Percentiles rank a stretch among this genome's conserved stretches.
These are phyloP conservation scores for Zhuliangozyma parablackwelliae DNA, from an alignment of 1,139 yeast species.

Conservation along the genomic window DNA sequence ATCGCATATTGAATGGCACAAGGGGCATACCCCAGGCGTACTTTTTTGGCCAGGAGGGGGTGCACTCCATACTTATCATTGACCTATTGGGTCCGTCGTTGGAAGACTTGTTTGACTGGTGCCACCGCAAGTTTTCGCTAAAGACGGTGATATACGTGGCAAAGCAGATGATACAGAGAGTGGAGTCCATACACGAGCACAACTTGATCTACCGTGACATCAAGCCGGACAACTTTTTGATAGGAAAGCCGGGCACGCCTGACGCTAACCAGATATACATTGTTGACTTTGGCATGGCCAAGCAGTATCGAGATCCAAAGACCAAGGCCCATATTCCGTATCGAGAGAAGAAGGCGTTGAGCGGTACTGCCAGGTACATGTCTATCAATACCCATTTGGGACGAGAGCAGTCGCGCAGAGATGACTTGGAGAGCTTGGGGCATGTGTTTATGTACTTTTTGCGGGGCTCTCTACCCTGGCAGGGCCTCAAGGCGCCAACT, in stretches of 20 bases:
- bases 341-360: constrained; percentile 86
- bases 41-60: constrained; percentile 96
- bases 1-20: constrained; percentile 74
- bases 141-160: constrained; percentile 91
- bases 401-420: constrained; percentile 92
- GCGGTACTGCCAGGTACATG: constrained; percentile 98
- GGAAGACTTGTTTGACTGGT: constrained; percentile 97
- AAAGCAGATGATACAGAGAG: constrained; percentile 84
- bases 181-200: constrained; percentile 84
- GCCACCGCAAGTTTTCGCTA: constrained; percentile 83
- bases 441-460: constrained; percentile 93
- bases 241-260: constrained; percentile 61
- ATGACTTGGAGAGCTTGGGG: constrained; percentile 91
- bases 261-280: constrained; percentile 55
- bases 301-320: constrained; percentile 92
- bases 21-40: constrained; percentile 92
- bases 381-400: constrained; percentile 96
- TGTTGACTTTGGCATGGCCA: constrained; percentile 96
- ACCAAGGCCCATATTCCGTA: constrained; percentile 95
- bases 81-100: constrained; percentile 93
- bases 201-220: constrained; percentile 91
- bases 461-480: constrained; percentile 97
- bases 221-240: constrained; percentile 91
- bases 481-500: constrained; percentile 96
- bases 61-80: constrained; percentile 88